Percentiles rank a stretch among this genome's conserved stretches.
Evolutionary conservation across 2,329 filamentous ascomycete species (phyloP).

Genomic region (Tolypocladium inflatum): DNA sequence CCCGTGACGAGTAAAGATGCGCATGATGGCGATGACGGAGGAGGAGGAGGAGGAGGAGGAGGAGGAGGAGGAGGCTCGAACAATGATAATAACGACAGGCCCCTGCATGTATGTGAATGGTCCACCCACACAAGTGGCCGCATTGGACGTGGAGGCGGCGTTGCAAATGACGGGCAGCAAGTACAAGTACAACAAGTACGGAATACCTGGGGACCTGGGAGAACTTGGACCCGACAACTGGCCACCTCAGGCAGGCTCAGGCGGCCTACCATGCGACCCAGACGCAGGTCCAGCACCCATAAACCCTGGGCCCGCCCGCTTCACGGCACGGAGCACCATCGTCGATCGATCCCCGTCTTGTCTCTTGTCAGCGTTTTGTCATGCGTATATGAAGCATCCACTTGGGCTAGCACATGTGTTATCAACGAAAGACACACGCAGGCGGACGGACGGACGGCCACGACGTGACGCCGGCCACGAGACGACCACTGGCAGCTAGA

Average conservation of each 20-base stretch:
- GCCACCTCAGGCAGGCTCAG: not conserved
- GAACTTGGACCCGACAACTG: not conserved
- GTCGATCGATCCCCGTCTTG: not conserved
- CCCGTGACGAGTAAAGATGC: not conserved
- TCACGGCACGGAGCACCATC: not conserved
- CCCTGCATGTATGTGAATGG: not conserved
- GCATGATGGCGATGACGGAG: not conserved
- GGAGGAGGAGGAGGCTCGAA: not conserved
- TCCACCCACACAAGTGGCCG: not conserved
- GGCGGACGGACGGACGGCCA: not conserved
- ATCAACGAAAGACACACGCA: not conserved
- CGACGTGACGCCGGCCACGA: not conserved
- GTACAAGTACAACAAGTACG: not conserved
- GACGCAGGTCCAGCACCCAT: constrained; percentile 3
- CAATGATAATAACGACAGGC: not conserved
- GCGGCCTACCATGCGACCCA: constrained; percentile 2
- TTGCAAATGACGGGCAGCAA: not conserved
- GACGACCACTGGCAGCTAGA: not conserved
- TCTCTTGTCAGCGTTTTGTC: not conserved
- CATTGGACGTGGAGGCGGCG: not conserved
- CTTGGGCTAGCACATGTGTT: not conserved
- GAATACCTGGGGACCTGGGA: not conserved
- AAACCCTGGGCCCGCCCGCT: not conserved
- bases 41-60: too few species aligned
- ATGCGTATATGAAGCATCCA: not conserved